Evolutionary conservation across 2,329 filamentous ascomycete genomes (phyloP), one percentile per base, ranked within the genome.

Genomic region (Fusarium circinatum): DNA sequence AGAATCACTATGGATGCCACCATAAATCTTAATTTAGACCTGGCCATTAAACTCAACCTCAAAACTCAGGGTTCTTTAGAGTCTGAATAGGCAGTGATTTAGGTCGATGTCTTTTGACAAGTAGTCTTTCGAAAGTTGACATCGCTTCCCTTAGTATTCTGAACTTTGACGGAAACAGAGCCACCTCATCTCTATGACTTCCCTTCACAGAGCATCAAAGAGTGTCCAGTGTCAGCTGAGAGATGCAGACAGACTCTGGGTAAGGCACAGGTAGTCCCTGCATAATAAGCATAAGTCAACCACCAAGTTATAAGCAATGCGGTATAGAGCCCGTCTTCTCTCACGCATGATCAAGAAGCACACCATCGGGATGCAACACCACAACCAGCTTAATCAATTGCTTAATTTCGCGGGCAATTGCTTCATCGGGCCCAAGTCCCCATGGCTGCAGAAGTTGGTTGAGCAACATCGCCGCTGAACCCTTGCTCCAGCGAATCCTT

Each of bases 281-380:
- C 64, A 67, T 60, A 39, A 59, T 45, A 44, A 51, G 49, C 42
- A 66, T 39, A 66, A 66, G 7, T 48, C 39, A 34, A 22, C 55
- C 20, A 24, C 20, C 39, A 26, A 42, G 26, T 34, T 34, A 61
- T 34, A 56, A 17, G 30, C 38, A 26, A n/a, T 24, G 6, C 11
- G 24, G 41, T 47, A 59, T 38, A 32, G n/a, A 24, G 18, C 49
- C 38, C 32, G 57, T 39, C 26, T 12, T 34, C 20, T 44, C 20
- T 28, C 22, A 12, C 44, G 15, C 8, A 44, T 42, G 39, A 63
- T 14, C 18, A 34, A 41, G n/a, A 30, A 39, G 38, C n/a, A 38
- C 26, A 45, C 61, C n/a, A 45, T 39, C 49, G 36, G 42, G 51
- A 22, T 39, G 24, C 20, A 44, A 32, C 24, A 28, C 20, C 22